phyloP scores from a whole-genome alignment of 2,329 filamentous ascomycete species.

The Verticillium zaregamsianum region DNA sequence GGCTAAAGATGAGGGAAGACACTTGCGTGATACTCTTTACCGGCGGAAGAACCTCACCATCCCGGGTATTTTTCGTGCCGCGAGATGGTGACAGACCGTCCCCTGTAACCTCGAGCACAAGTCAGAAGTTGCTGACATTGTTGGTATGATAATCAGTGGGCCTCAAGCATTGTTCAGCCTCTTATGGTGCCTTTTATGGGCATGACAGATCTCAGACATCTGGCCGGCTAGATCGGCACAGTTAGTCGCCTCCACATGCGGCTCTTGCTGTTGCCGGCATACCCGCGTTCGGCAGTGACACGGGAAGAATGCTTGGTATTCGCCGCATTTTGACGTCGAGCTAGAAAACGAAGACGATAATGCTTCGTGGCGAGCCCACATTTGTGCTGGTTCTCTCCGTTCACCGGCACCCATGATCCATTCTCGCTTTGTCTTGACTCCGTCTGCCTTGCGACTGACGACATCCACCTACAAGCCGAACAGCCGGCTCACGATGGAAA shows the following conservation, averaged over 20 bases:
- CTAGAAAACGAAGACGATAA: neutral
- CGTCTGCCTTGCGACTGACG: neutral
- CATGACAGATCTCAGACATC: neutral
- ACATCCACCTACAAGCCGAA: no score
- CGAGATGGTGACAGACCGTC: no score
- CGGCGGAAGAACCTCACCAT: no score
- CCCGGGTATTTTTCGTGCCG: no score
- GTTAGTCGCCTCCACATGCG: neutral
- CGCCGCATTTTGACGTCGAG: neutral
- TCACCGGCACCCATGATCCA: neutral
- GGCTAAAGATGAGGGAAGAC: no score
- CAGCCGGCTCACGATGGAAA: neutral
- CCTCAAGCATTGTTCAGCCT: neutral
- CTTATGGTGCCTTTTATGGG: neutral
- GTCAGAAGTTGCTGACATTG: no score
- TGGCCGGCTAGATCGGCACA: neutral
- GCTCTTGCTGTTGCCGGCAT: neutral
- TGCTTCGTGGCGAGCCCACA: neutral
- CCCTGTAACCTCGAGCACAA: no score
- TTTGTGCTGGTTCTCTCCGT: neutral
- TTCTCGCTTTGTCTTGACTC: neutral
- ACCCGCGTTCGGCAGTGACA: neutral
- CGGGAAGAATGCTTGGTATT: neutral
- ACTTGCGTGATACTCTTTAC: no score
- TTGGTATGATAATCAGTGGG: neutral